Evolutionary conservation across 1,139 yeast species (phyloP), one percentile per base, ranked within the genome.

Genomic region (Arxiozyma telluris): DNA sequence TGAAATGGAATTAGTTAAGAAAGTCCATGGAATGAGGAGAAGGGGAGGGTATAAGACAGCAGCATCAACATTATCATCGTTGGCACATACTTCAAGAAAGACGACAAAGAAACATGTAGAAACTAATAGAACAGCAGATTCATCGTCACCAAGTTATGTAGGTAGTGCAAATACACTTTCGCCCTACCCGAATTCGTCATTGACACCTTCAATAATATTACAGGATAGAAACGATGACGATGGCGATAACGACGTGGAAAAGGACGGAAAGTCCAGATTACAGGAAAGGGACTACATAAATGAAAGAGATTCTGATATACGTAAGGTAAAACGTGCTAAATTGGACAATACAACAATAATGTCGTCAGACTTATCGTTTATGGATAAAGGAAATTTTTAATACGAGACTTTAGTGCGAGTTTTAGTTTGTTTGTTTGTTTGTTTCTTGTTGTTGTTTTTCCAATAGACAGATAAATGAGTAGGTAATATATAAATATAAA

Each of bases 311-410:
- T 34, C 39, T 34, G n/a, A 34, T 15, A 34, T 57, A 18, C 62
- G 58, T 52, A 66, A 59, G 46, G 58, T 65, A 17, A 67, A 66
- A 51, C 61, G 71, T 34, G 71, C 71, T 20, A 64, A 60, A 55
- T 56, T 66, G 17, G 69, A 65, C 52, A 64, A 61, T 30, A 61
- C 68, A 3, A 56, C 55, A n/a, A 55, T 55, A 34, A 59, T 52
- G 17, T 51, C 58, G 1, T 57, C 42, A 17, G 23, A 41, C 15
- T 18, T n/a, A n/a, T n/a, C 27, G 20, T 30, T 45, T 17, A 21
- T 21, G 6, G 49, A 21, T 12, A 6, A 46, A 38, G 12, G 43
- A 46, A n/a, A 7, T 23, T 12, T 22, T 59, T 21, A 59, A 55
- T 50, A 47, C 58, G 48, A 6, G 39, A 4, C n/a, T n/a, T n/a